Conservation (phyloP, 176 grass and related monocot species). For the Zoysia japonica region DNA sequence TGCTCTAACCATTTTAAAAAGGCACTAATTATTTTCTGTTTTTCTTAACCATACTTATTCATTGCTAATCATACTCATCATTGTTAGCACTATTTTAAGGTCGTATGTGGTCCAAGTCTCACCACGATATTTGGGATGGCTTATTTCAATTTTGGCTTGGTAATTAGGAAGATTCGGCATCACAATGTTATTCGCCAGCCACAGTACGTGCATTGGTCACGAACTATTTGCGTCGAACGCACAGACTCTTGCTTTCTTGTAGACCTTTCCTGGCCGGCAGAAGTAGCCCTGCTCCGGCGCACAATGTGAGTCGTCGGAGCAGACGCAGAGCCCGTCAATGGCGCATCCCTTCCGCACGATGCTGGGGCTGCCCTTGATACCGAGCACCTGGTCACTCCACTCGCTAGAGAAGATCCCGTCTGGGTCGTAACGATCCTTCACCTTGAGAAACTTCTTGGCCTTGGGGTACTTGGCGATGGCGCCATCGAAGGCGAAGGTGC, state of each 20-base stretch:
- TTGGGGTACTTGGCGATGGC: conserved; percentile 34
- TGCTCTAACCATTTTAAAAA: no score
- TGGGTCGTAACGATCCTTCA: conserved; percentile 46
- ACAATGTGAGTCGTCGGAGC: conserved; percentile 42
- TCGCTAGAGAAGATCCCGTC: conserved; percentile 73
- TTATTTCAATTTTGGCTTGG: no score
- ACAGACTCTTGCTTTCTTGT: conserved; percentile 45
- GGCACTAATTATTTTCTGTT: no score
- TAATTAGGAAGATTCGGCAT: no score
- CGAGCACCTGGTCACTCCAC: conserved; percentile 73
- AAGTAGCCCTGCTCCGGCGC: conserved; percentile 42
- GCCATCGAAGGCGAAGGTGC: conserved; percentile 56
- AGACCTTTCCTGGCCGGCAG: conserved; percentile 40
- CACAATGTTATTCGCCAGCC: no score
- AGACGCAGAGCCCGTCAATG: conserved; percentile 50
- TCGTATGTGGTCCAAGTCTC: no score
- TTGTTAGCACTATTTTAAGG: no score
- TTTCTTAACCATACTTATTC: no score
- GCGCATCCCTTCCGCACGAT: conserved; percentile 18
- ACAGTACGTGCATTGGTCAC: no score
- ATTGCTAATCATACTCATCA: no score
- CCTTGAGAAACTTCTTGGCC: conserved; percentile 37
- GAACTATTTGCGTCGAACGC: not conserved
- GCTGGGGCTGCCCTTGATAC: conserved; percentile 25
- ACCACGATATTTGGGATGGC: no score